Percentiles rank a stretch among this genome's conserved stretches.
Conservation (phyloP, 2,329 filamentous ascomycete genomes). For the Ophiocordyceps sinensis region DNA sequence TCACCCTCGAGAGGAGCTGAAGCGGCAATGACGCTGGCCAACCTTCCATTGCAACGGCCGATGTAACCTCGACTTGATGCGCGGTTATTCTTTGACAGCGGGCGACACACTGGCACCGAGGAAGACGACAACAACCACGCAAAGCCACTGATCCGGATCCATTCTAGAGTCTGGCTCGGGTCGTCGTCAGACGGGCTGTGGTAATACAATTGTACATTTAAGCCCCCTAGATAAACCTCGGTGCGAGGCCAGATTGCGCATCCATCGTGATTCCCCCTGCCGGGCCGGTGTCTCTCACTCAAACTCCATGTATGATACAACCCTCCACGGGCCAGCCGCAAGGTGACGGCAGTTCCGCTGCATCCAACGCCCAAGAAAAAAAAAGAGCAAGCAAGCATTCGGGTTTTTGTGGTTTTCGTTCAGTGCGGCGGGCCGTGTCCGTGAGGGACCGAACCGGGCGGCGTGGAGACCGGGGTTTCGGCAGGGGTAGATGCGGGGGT, state of each 20-base stretch:
- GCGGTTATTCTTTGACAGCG: too few relatives aligned
- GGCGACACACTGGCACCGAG: too few relatives aligned
- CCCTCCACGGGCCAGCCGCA: neutral
- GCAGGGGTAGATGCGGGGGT: conserved; percentile 10
- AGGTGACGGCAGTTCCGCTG: neutral
- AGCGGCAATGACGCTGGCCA: too few relatives aligned
- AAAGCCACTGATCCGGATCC: neutral
- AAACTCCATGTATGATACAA: conserved; percentile 2
- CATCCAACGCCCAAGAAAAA: conserved; percentile 1
- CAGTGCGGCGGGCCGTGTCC: neutral
- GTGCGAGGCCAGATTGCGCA: too few relatives aligned
- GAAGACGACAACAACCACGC: too few relatives aligned
- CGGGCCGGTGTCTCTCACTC: neutral
- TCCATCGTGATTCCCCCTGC: too few relatives aligned
- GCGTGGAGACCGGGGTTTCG: conserved; percentile 9
- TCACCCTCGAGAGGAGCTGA: neutral
- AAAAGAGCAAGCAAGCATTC: conserved; percentile 1
- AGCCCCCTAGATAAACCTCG: conserved; percentile 1
- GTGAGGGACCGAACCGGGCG: neutral
- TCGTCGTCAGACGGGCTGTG: neutral
- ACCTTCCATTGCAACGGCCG: too few relatives aligned
- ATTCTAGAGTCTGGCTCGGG: neutral
- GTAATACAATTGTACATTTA: conserved; percentile 18
- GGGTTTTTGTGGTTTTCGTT: conserved; percentile 7
- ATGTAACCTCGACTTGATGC: too few relatives aligned